Evolutionary conservation across 352 stramenopile species (phyloP), one percentile per base, ranked within the genome.

Genomic region (Halophytophthora batemanensis): DNA sequence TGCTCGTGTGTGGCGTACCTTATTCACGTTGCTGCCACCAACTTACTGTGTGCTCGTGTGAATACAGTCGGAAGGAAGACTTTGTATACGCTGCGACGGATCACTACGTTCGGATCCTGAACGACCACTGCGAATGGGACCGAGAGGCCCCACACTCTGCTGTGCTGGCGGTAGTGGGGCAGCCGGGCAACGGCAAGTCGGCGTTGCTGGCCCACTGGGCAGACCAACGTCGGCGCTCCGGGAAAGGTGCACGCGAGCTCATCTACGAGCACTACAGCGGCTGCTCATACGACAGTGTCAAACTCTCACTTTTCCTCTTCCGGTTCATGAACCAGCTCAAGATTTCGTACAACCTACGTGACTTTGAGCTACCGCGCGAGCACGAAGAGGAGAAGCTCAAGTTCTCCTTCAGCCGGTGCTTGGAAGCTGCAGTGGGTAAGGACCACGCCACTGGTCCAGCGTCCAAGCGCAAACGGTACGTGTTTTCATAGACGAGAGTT

Each of bases 311-410:
- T 37, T 88, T 90, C 59, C 68, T 93, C 19, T 93, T 89, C 54
- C 74, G 83, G 22, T 76, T 90, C 49, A 92, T 93, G 79, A 69
- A 75, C 43, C 73, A 91, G 50, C 66, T 93, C 56, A 88, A 88
- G 36, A 64, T 75, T 18, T 79, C 74, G 18, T 89, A 84, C 38
- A 69, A 43, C 7, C 71, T 93, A n/a, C 68, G 73, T 0, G 83
- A 93, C 21, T 93, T 93, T 45, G 83, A 93, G 45, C 64, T 92
- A 6, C 81, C 81, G 11, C 75, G 62, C 23, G 81, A 90, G 22
- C 73, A 91, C 53, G 81, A 93, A 37, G 83, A 93, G 52, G 81
- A 93, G 45, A 91, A 92, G 51, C 73, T 93, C 56, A 91, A 90
- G 54, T 93, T 92, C 19, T 91, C 83, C 0, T 80, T 93, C 18